These are phyloP conservation scores for Podila epicladia DNA, from an alignment of 192 early-diverging fungal genomes.

Conservation along the genomic window DNA sequence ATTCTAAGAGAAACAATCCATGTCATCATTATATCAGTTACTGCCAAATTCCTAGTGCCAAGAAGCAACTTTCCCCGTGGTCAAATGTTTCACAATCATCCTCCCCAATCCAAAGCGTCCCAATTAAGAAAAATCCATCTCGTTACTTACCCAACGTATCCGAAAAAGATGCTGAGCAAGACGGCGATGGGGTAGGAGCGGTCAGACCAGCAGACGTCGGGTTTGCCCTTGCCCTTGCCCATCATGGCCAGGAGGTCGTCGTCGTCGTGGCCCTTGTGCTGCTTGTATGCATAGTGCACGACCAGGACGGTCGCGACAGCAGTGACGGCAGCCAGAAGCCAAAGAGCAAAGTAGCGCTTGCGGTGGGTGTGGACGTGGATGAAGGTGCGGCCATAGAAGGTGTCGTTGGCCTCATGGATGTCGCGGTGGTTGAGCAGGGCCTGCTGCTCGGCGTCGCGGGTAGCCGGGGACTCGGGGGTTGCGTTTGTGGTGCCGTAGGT, in stretches of 20 bases:
- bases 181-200: conserved; percentile 59
- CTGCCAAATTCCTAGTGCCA: not conserved
- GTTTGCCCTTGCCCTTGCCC: not conserved
- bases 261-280: conserved; percentile 6
- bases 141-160: conserved; percentile 51
- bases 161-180: conserved; percentile 60
- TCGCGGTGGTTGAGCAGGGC: conserved; percentile 8
- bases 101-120: no score
- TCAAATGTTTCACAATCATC: not conserved
- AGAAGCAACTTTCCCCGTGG: no score
- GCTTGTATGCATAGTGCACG: conserved; percentile 24
- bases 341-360: conserved; percentile 44
- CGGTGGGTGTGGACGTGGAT: conserved; percentile 37
- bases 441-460: conserved; percentile 22
- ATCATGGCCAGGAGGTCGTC: not conserved
- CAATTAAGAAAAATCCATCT: no score
- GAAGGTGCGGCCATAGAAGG: conserved; percentile 40
- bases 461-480: no score
- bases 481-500: conserved; percentile 24
- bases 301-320: conserved; percentile 31
- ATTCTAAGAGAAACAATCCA: conserved; percentile 27
- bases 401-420: conserved; percentile 27
- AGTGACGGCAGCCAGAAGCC: conserved; percentile 24
- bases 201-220: conserved; percentile 53
- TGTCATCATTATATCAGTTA: not conserved